Conservation (phyloP, 2,329 filamentous ascomycete genomes). For the Monosporascus sp. region DNA sequence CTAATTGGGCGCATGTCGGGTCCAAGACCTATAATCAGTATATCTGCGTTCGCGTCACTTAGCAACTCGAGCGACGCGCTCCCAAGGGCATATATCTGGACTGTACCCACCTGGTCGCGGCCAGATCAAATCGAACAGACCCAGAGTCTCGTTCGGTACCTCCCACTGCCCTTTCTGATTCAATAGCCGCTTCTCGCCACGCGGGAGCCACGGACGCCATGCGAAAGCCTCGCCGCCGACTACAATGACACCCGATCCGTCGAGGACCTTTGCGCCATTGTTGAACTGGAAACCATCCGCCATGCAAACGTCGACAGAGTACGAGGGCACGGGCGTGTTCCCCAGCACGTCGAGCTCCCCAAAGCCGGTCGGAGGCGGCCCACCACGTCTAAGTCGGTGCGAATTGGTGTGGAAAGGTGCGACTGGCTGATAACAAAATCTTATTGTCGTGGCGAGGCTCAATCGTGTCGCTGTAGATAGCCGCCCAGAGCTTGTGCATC, state of each 20-base stretch:
- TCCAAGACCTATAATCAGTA: slow-evolving; percentile 85
- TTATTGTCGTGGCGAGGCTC: slow-evolving; percentile 2
- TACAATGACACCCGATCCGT: slow-evolving; percentile 68
- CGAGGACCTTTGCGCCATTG: slow-evolving; percentile 66
- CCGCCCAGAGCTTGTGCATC: slow-evolving; percentile 4
- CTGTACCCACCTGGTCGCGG: slow-evolving; percentile 72
- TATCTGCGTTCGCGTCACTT: slow-evolving; percentile 47
- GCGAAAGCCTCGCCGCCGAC: slow-evolving; percentile 81
- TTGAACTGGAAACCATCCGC: slow-evolving; percentile 81
- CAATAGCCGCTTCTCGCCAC: slow-evolving; percentile 42
- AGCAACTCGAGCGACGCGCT: not conserved
- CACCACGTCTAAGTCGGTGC: slow-evolving; percentile 1
- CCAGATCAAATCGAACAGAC: slow-evolving; percentile 71
- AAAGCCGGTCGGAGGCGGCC: slow-evolving; percentile 55
- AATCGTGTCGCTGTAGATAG: slow-evolving; percentile 2
- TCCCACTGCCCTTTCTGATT: slow-evolving; percentile 82
- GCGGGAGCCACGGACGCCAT: slow-evolving; percentile 75
- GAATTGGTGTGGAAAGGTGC: slow-evolving; percentile 19
- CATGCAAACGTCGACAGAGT: slow-evolving; percentile 76
- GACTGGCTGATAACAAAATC: not conserved
- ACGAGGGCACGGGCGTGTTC: slow-evolving; percentile 69
- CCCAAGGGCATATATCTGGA: not conserved
- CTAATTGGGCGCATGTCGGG: slow-evolving; percentile 69
- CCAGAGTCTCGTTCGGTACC: slow-evolving; percentile 64
- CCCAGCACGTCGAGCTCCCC: slow-evolving; percentile 71